Percentiles rank a stretch among this genome's conserved stretches.
These are phyloP conservation scores for Eucalyptus camaldulensis DNA, from an alignment of 345 rosid genomes.

Conservation along the genomic window DNA sequence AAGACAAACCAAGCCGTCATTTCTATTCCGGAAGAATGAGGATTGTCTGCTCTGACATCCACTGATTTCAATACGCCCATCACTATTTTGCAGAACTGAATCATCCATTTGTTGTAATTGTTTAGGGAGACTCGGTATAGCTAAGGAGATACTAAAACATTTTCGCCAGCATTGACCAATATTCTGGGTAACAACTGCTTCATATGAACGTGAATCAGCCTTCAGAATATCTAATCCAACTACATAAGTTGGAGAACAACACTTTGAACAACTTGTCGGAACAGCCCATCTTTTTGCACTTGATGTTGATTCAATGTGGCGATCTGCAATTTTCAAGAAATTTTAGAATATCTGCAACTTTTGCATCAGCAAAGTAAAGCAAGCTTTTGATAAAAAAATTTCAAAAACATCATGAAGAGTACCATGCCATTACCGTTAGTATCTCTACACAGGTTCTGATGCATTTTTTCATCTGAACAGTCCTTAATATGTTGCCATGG, in stretches of 20 bases:
- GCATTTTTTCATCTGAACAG: constrained; percentile 16
- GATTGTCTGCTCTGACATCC: constrained; percentile 43
- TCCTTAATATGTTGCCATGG: constrained; percentile 86
- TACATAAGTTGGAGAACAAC: constrained; percentile 47
- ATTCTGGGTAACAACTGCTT: constrained; percentile 37
- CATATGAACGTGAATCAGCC: constrained; percentile 31
- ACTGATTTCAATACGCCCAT: constrained; percentile 62
- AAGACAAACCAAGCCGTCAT: constrained; percentile 60
- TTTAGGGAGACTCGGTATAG: constrained; percentile 38
- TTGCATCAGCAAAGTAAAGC: background rate
- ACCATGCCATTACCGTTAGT: constrained; percentile 19
- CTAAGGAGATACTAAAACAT: constrained; percentile 58
- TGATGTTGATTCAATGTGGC: constrained; percentile 15
- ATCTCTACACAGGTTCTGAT: constrained; percentile 13
- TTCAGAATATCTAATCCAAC: constrained; percentile 67
- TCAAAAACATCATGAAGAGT: background rate
- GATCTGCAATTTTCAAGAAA: constrained; percentile 24
- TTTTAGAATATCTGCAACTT: background rate
- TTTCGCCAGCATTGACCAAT: constrained; percentile 57
- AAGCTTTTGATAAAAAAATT: background rate
- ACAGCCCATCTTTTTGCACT: constrained; percentile 9
- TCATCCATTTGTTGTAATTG: constrained; percentile 36
- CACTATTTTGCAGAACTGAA: constrained; percentile 19
- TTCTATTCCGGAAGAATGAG: constrained; percentile 59
- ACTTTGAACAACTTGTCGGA: constrained; percentile 14